phyloP scores from a whole-genome alignment of 2,329 filamentous ascomycete species.

The Scopulariopsis brevicaulis region DNA sequence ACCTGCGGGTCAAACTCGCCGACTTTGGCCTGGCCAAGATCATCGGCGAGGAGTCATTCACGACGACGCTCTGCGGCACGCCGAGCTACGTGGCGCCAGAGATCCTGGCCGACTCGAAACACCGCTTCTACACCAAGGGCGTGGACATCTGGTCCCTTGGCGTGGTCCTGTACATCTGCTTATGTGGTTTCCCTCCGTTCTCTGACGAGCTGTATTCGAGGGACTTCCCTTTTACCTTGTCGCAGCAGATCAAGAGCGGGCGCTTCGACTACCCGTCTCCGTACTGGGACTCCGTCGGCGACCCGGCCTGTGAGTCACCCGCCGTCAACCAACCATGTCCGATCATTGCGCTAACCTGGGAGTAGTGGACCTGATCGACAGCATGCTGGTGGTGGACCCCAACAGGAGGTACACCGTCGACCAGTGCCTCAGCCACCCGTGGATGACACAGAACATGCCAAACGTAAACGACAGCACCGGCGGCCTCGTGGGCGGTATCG shows the following conservation, averaged over 20 bases:
- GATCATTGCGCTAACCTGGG: constrained; percentile 5
- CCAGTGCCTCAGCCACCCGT: constrained; percentile 82
- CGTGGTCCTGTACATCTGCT: constrained; percentile 94
- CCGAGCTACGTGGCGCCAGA: constrained; percentile 95
- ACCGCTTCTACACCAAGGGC: constrained; percentile 84
- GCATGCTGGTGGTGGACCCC: constrained; percentile 84
- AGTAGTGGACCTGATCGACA: constrained; percentile 77
- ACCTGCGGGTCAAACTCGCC: constrained; percentile 79
- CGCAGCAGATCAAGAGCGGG: constrained; percentile 81
- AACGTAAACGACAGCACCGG: constrained; percentile 78
- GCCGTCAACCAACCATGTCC: not conserved
- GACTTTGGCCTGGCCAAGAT: constrained; percentile 98
- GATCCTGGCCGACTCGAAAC: constrained; percentile 71
- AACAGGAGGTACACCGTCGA: constrained; percentile 79
- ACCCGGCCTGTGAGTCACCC: constrained; percentile 53
- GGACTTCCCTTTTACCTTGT: constrained; percentile 77
- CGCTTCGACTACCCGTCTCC: constrained; percentile 91
- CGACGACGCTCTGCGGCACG: constrained; percentile 92
- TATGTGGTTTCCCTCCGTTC: constrained; percentile 95
- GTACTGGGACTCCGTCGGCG: constrained; percentile 85
- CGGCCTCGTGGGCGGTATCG: constrained; percentile 79
- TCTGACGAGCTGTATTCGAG: constrained; percentile 75
- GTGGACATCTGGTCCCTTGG: constrained; percentile 96
- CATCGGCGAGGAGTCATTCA: constrained; percentile 96
- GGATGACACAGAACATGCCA: constrained; percentile 56